Evolutionary conservation across 306 rosid species (phyloP).

Genomic region (Sechiopsis laciniata): DNA sequence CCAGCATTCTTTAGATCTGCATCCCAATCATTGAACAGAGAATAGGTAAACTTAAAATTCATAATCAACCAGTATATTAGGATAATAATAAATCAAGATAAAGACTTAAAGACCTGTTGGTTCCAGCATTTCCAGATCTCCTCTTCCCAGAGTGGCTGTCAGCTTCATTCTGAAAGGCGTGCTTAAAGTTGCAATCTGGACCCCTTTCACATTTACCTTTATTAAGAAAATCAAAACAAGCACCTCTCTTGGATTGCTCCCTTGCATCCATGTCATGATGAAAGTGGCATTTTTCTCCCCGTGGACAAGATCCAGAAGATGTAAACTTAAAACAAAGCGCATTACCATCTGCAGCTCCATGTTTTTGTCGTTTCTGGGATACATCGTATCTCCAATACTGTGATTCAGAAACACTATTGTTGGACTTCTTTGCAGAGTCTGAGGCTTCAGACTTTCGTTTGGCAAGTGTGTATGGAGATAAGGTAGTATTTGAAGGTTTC

Average conservation of each 20-base stretch:
- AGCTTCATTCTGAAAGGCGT: conserved; percentile 63
- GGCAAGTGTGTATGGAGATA: conserved; percentile 53
- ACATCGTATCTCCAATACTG: conserved; percentile 97
- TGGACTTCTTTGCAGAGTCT: conserved; percentile 57
- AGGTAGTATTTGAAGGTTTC: conserved; percentile 61
- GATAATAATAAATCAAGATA: conserved; percentile 20
- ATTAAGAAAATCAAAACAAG: conserved; percentile 83
- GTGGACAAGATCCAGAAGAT: conserved; percentile 81
- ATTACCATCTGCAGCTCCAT: conserved; percentile 53
- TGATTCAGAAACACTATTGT: conserved; percentile 48
- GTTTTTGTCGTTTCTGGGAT: conserved; percentile 68
- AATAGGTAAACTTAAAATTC: neutral
- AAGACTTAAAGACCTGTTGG: conserved; percentile 36
- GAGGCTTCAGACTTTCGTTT: conserved; percentile 34
- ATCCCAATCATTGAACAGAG: conserved; percentile 31
- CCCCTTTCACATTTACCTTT: conserved; percentile 92
- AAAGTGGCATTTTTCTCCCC: conserved; percentile 74
- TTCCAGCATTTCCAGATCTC: conserved; percentile 47
- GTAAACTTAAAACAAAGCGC: conserved; percentile 77
- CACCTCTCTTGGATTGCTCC: conserved; percentile 73
- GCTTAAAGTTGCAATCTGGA: conserved; percentile 79
- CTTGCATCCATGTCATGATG: conserved; percentile 74
- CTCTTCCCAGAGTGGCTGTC: conserved; percentile 42
- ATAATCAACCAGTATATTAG: neutral
- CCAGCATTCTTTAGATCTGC: conserved; percentile 94